Conservation (phyloP, 176 grass and related monocot species). For the Musa schizocarpa region DNA sequence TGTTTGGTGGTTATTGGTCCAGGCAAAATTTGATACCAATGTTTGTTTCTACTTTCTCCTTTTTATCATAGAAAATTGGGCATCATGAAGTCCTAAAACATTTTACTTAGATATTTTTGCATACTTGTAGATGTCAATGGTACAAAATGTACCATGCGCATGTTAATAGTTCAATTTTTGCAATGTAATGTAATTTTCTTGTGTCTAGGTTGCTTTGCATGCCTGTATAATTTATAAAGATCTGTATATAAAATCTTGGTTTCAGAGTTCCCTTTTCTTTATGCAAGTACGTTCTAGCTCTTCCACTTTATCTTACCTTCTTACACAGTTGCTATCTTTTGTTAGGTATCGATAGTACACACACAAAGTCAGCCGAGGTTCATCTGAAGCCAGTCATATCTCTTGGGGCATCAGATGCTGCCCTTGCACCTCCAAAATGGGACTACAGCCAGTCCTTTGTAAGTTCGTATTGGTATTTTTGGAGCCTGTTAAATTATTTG, state of each 20-base stretch:
- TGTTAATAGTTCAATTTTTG: too few relatives aligned
- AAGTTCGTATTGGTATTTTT: constrained; percentile 28
- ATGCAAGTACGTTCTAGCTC: neutral
- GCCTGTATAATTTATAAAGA: neutral
- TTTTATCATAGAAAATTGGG: too few relatives aligned
- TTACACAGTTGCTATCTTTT: neutral
- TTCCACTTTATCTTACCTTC: neutral
- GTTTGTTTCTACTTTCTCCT: too few relatives aligned
- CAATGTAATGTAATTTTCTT: too few relatives aligned
- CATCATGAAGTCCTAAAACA: too few relatives aligned
- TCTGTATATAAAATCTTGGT: neutral
- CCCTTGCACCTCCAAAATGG: constrained; percentile 25
- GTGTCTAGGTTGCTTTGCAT: neutral
- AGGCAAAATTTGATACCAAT: too few relatives aligned
- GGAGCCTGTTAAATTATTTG: neutral
- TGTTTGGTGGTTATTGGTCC: too few relatives aligned
- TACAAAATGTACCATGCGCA: too few relatives aligned
- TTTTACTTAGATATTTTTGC: too few relatives aligned
- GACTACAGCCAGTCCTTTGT: constrained; percentile 44
- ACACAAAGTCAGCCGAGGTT: constrained; percentile 22
- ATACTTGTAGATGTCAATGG: too few relatives aligned
- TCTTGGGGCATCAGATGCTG: constrained; percentile 33
- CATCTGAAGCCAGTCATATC: constrained; percentile 22
- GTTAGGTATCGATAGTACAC: constrained; percentile 36
- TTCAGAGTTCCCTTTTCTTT: neutral